Percentiles rank a stretch among this genome's conserved stretches.
These are phyloP conservation scores for Silybum marianum DNA, from an alignment of 129 eudicot species.

Conservation along the genomic window DNA sequence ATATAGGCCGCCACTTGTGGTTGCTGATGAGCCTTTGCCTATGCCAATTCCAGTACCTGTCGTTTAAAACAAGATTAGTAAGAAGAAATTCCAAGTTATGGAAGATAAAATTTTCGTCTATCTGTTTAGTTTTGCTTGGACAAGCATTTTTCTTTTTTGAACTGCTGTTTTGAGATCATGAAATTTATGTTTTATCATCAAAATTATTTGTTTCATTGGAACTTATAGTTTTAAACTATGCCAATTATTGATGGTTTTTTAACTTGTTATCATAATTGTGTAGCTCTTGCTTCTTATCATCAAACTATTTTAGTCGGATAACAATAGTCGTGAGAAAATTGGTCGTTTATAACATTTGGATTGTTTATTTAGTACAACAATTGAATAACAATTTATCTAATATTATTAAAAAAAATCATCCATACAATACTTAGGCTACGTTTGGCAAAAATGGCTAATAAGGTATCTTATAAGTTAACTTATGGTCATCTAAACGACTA, in stretches of 20 bases:
- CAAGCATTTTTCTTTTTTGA: conserved; percentile 1
- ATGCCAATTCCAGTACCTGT: conserved; percentile 18
- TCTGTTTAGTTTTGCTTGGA: conserved; percentile 22
- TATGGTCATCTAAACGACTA: too few relatives aligned
- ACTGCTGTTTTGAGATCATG: conserved; percentile 5
- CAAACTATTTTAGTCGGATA: too few relatives aligned
- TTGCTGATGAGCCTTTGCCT: conserved; percentile 41
- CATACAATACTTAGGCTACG: too few relatives aligned
- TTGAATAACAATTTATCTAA: too few relatives aligned
- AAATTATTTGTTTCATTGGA: conserved; percentile 7
- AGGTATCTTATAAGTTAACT: too few relatives aligned
- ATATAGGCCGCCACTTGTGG: conserved; percentile 33
- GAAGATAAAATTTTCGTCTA: conserved; percentile 6
- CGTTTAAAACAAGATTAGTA: not conserved
- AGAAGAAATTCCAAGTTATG: conserved; percentile 9
- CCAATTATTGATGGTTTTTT: not conserved
- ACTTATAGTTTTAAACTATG: not conserved
- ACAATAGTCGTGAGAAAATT: too few relatives aligned
- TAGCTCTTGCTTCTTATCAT: too few relatives aligned
- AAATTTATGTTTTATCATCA: conserved; percentile 11
- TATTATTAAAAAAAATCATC: too few relatives aligned
- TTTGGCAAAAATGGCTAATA: too few relatives aligned
- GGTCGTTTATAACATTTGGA: too few relatives aligned
- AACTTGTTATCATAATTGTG: too few relatives aligned
- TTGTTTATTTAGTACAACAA: too few relatives aligned